Evolutionary conservation across 2,329 filamentous ascomycete genomes (phyloP), one percentile per base, ranked within the genome.

Genomic region (Xylaria polymorpha): DNA sequence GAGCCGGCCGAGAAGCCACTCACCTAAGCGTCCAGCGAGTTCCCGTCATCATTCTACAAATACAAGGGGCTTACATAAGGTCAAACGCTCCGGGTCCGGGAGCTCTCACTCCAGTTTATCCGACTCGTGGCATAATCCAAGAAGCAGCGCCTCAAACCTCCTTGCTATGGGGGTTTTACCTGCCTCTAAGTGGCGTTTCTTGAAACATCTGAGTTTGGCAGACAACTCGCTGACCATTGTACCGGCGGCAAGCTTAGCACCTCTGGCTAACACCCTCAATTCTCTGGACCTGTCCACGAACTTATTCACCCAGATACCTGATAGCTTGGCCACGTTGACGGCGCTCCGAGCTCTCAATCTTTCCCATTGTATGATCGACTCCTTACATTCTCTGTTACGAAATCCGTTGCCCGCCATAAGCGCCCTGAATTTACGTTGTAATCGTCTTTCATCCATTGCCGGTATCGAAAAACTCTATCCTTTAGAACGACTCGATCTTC

Each of bases 291-390:
- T 99, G 56, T 98, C 96, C 0, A 90, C 90, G 60, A 99, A 99
- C 77, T 88, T 97, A 39, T 97, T 99, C 80, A 90, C 90, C n/a
- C 93, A 98, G 79, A 92, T 98, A 63, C 96, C 96, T 0, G 96
- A 98, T 79, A 96, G 93, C 75, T 83, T 99, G 66, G 92, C 94
- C 14, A 92, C 89, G 10, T 84, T 99, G 67, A 94, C 94, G 22
- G 91, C 94, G 35, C 87, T 99, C n/a, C 90, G 94, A 72, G 94
- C 96, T 29, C 84, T 99, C 63, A 98, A 99, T 76, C 85, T 99
- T 32, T 97, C 95, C 4, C 92, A 97, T 76, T 98, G 95, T 85
- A 98, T 98, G 94, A 98, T 99, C 71, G 93, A 95, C 74, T 96
- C 94, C 18, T 85, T 99, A 65, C 92, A 97, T 76, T 97, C 95